Evolutionary conservation across 2,329 filamentous ascomycete species (phyloP).

Genomic region (Colletotrichum camelliae): DNA sequence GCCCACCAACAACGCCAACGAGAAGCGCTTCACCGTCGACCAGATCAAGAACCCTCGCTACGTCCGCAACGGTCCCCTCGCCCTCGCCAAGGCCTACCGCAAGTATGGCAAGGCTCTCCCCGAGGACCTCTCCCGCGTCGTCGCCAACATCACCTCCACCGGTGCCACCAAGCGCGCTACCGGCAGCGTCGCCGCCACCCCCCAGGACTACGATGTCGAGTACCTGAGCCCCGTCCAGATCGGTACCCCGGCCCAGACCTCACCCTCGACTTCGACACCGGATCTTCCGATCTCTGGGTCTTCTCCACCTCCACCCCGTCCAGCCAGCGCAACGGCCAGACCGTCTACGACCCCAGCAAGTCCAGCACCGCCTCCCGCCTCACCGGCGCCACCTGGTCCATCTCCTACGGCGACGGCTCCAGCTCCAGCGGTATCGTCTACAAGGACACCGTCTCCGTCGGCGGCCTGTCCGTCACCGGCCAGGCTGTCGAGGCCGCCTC

Average conservation of each 20-base stretch:
- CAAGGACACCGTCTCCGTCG: slow-evolving; percentile 33
- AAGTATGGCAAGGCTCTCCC: slow-evolving; percentile 40
- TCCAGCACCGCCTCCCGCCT: slow-evolving; percentile 32
- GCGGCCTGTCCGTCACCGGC: slow-evolving; percentile 28
- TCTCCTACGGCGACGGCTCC: slow-evolving; percentile 37
- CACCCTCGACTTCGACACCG: slow-evolving; percentile 51
- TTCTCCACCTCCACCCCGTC: slow-evolving; percentile 33
- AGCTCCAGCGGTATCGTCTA: slow-evolving; percentile 35
- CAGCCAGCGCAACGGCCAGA: slow-evolving; percentile 29
- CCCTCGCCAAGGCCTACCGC: slow-evolving; percentile 40
- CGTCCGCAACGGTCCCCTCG: slow-evolving; percentile 34
- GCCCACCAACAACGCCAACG: slow-evolving; percentile 13
- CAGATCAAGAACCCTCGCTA: slow-evolving; percentile 42
- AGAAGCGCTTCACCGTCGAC: slow-evolving; percentile 32
- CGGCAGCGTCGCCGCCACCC: slow-evolving; percentile 33
- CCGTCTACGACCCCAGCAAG: slow-evolving; percentile 31
- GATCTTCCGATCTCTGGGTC: slow-evolving; percentile 47
- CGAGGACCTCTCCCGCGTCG: slow-evolving; percentile 29
- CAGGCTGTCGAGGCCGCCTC: slow-evolving; percentile 36
- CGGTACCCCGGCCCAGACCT: slow-evolving; percentile 49
- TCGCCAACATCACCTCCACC: slow-evolving; percentile 25
- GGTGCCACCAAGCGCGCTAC: slow-evolving; percentile 28
- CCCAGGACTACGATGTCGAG: slow-evolving; percentile 37
- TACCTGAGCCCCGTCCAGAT: slow-evolving; percentile 45
- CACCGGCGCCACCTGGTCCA: slow-evolving; percentile 31